Percentiles rank a stretch among this genome's conserved stretches.
Evolutionary conservation across 106 monocot genomes (phyloP).

Genomic region (Phalaenopsis aphrodite): DNA sequence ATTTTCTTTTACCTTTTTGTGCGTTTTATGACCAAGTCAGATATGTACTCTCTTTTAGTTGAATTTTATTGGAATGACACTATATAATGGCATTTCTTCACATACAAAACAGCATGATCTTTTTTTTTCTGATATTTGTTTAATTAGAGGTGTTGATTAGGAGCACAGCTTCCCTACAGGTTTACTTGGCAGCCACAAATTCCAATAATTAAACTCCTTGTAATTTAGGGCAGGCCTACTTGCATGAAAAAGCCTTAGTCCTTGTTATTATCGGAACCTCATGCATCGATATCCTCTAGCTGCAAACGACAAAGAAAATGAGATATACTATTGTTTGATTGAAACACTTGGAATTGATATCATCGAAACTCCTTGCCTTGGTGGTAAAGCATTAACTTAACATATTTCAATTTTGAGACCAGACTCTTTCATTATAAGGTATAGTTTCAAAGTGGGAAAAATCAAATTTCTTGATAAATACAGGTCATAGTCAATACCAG

Average conservation of each 20-base stretch:
- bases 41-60: background rate
- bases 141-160: background rate
- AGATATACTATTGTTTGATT: background rate
- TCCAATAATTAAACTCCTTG: background rate
- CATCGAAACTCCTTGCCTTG: background rate
- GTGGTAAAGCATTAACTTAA: background rate
- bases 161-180: background rate
- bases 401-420: background rate
- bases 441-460: background rate
- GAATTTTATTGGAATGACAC: background rate
- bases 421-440: background rate
- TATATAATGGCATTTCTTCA: background rate
- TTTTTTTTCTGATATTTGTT: background rate
- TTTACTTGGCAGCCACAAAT: background rate
- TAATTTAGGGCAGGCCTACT: background rate
- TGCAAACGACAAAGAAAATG: background rate
- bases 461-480: background rate
- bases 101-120: background rate
- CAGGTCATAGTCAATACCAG: background rate
- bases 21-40: background rate
- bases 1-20: background rate
- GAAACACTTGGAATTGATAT: background rate
- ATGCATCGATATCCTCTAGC: background rate
- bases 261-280: background rate
- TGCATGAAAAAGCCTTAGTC: background rate